Percentiles rank a stretch among this genome's conserved stretches.
Evolutionary conservation across 257 asterid genomes (phyloP).

Genomic region (Solanum clarkiae): DNA sequence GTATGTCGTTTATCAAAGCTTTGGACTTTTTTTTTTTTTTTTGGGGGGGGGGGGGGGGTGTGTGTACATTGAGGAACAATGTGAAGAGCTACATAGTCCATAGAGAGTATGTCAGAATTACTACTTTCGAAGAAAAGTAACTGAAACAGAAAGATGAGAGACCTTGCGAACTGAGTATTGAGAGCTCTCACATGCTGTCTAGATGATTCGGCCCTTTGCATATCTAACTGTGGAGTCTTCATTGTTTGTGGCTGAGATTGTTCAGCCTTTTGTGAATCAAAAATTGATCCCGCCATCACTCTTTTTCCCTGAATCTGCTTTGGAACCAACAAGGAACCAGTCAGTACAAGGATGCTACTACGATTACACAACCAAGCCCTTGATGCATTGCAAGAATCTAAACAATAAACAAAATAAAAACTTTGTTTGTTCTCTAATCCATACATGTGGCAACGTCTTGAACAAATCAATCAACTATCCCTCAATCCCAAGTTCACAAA

Average conservation of each 20-base stretch:
- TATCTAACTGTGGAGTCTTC: slow-evolving; percentile 35
- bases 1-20: too few species aligned
- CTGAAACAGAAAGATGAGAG: background rate
- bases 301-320: slow-evolving; percentile 61
- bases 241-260: slow-evolving; percentile 21
- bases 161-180: slow-evolving; percentile 90
- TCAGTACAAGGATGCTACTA: background rate
- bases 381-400: background rate
- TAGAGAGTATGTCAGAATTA: background rate
- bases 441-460: background rate
- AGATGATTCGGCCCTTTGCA: slow-evolving; percentile 73
- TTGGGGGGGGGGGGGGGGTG: background rate
- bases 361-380: background rate
- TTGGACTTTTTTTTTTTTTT: background rate
- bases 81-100: background rate
- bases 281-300: slow-evolving; percentile 33
- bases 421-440: background rate
- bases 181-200: slow-evolving; percentile 94
- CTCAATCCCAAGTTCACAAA: background rate
- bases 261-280: slow-evolving; percentile 40
- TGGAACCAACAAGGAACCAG: background rate
- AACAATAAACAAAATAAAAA: background rate
- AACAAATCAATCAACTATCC: background rate
- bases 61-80: background rate
- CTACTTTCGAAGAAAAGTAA: background rate